phyloP scores from a whole-genome alignment of 805 yeast species.

The Lipomyces kockii region DNA sequence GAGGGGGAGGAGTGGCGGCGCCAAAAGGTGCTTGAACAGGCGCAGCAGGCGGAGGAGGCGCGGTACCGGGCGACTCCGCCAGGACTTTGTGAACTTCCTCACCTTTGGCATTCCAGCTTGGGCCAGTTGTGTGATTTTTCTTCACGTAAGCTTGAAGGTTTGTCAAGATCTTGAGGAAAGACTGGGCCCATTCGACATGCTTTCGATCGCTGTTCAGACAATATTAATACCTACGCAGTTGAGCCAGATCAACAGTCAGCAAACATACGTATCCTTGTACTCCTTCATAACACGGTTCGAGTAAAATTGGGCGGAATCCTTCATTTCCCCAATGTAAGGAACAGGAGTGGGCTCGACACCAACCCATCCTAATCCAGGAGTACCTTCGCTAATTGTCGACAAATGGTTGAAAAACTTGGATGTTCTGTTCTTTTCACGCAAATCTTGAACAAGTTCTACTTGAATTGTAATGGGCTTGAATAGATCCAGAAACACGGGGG shows the following conservation, averaged over 20 bases:
- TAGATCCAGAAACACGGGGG: slow-evolving; percentile 57
- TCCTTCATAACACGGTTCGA: slow-evolving; percentile 88
- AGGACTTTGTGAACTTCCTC: slow-evolving; percentile 55
- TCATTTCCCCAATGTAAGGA: slow-evolving; percentile 75
- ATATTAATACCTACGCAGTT: neutral
- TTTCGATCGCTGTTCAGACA: slow-evolving; percentile 53
- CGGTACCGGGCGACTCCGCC: slow-evolving; percentile 38
- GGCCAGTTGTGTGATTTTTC: slow-evolving; percentile 82
- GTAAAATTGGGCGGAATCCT: slow-evolving; percentile 94
- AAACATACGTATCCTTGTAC: slow-evolving; percentile 58
- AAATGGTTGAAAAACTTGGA: slow-evolving; percentile 70
- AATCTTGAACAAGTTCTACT: slow-evolving; percentile 59
- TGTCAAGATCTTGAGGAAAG: slow-evolving; percentile 65
- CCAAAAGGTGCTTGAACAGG: slow-evolving; percentile 48
- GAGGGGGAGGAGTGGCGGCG: slow-evolving; percentile 55
- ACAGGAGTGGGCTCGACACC: slow-evolving; percentile 71
- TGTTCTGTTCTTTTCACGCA: slow-evolving; percentile 76
- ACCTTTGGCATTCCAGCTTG: slow-evolving; percentile 73
- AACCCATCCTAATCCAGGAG: slow-evolving; percentile 91
- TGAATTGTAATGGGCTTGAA: slow-evolving; percentile 69
- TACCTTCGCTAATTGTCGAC: slow-evolving; percentile 85
- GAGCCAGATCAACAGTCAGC: neutral
- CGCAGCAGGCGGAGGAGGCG: slow-evolving; percentile 42
- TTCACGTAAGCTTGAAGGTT: slow-evolving; percentile 74
- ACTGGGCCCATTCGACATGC: slow-evolving; percentile 82